Evolutionary conservation across 257 asterid genomes (phyloP).

Genomic region (Dorcoceras hygrometricum): DNA sequence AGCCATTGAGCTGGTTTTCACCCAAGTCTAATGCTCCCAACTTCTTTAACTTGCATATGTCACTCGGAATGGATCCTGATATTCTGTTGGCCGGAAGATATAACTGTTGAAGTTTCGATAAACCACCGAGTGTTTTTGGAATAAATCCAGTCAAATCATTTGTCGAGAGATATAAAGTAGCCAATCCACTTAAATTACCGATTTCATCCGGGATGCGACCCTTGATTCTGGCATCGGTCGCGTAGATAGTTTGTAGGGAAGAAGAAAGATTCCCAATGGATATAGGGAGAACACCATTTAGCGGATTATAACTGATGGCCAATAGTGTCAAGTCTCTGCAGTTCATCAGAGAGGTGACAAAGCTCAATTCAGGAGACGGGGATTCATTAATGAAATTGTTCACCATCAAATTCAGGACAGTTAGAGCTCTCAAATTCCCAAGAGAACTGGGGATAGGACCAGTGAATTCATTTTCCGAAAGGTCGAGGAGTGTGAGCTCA

Average conservation of each 20-base stretch:
- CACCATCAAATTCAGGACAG: not conserved
- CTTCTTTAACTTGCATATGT: slow-evolving; percentile 22
- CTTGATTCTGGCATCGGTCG: not conserved
- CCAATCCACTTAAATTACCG: slow-evolving; percentile 30
- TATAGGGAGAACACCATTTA: slow-evolving; percentile 23
- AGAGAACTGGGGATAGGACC: slow-evolving; percentile 27
- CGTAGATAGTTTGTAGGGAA: not conserved
- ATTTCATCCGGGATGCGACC: slow-evolving; percentile 34
- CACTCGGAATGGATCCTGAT: slow-evolving; percentile 7
- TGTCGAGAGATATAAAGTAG: not conserved
- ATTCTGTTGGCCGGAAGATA: slow-evolving; percentile 22
- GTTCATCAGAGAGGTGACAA: slow-evolving; percentile 23
- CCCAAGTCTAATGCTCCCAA: slow-evolving; percentile 11
- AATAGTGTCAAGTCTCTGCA: not conserved
- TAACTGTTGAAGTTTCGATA: slow-evolving; percentile 9
- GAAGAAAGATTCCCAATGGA: slow-evolving; percentile 38
- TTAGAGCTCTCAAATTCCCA: slow-evolving; percentile 21
- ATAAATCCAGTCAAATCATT: slow-evolving; percentile 22
- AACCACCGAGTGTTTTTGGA: slow-evolving; percentile 3
- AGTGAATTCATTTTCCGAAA: slow-evolving; percentile 7
- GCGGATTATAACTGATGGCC: not conserved
- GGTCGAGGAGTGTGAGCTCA: slow-evolving; percentile 8
- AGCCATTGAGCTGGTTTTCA: slow-evolving; percentile 22
- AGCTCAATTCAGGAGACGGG: slow-evolving; percentile 16
- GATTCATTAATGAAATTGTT: slow-evolving; percentile 3